Evolutionary conservation across 345 rosid species (phyloP).

Genomic region (Rhodamnia argentea): DNA sequence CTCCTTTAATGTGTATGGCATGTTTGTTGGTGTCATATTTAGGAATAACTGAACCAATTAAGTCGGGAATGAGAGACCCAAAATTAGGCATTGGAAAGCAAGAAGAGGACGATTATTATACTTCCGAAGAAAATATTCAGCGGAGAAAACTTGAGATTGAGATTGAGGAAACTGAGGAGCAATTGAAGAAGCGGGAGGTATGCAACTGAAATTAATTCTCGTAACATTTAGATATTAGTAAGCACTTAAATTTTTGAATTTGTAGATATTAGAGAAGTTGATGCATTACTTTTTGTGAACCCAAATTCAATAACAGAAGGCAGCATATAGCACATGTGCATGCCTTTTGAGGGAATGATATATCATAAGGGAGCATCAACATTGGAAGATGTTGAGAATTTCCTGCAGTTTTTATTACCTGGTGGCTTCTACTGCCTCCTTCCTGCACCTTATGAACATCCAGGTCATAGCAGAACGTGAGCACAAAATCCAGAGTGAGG

Average conservation of each 20-base stretch:
- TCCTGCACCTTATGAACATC: slow-evolving; percentile 99
- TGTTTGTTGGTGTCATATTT: neutral
- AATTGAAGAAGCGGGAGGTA: slow-evolving; percentile 95
- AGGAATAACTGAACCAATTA: slow-evolving; percentile 85
- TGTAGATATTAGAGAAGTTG: slow-evolving; percentile 36
- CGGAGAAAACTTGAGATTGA: slow-evolving; percentile 82
- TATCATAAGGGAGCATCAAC: slow-evolving; percentile 70
- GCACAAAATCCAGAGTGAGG: slow-evolving; percentile 95
- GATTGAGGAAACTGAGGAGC: slow-evolving; percentile 86
- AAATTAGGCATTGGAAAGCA: slow-evolving; percentile 94
- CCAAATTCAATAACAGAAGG: slow-evolving; percentile 56
- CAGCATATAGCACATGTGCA: slow-evolving; percentile 62
- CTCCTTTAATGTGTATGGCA: neutral
- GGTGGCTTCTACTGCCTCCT: slow-evolving; percentile 99
- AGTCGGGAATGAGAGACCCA: slow-evolving; percentile 89
- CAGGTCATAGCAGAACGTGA: slow-evolving; percentile 99
- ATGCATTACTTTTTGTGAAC: slow-evolving; percentile 52
- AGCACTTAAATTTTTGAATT: neutral
- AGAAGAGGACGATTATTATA: slow-evolving; percentile 95
- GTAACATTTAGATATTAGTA: slow-evolving; percentile 9
- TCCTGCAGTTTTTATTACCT: slow-evolving; percentile 98
- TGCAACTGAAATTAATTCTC: slow-evolving; percentile 8
- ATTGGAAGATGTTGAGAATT: slow-evolving; percentile 75
- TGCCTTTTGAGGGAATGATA: slow-evolving; percentile 70
- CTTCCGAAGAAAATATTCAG: slow-evolving; percentile 93